Base-by-base conservation (phyloP, 257 asterid species). In the Solanum appendiculatum region DNA sequence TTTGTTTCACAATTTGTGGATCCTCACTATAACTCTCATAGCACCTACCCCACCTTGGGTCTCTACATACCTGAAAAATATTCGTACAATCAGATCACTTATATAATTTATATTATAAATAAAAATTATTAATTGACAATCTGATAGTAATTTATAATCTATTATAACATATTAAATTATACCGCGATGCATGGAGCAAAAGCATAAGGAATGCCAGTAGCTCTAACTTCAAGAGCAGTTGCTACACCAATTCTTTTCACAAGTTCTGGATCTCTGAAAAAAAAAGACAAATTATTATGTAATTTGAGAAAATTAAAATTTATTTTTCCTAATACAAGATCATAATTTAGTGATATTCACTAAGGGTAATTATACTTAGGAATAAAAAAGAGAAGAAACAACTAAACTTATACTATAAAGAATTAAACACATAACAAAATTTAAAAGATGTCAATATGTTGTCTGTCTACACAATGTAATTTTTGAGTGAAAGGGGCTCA, bases 21-120 rank as follows among this genome's bases (percentile, higher is more conserved):
- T 93, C 95, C 82, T 93, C 96, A 68, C 94, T 91, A 64, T 91
- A 93, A 86, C 94, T 92, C 72, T 93, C 96, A 5, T 87, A 93
- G 78, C 96, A 93, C 36, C 96, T 84, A 27, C 96, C 96, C 96
- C 96, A 93, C 85, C 92, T 91, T 25, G 78, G 92, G 68, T 91
- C 92, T 86, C 91, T 91, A 54, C 92, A 91, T 12, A 91, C 91
- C 92, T 91, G 15, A 5, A 20, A 72, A 70, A 34, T 72, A 34
- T 72, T 72, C 4, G 8, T 33, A 33, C 25, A 33, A 70, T 33
- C 15, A 70, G 16, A 70, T 70, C 44, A 34, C 44, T 34, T 20
- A 72, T 72, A 72, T 20, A 33, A 5, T 70, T 66, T 27, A 5
- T 1, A 70, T 4, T 2, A 33, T 8, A 68, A 14, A 46, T 46